These are phyloP conservation scores for Bipolaris bicolor DNA, from an alignment of 2,329 filamentous ascomycete species.

Conservation along the genomic window DNA sequence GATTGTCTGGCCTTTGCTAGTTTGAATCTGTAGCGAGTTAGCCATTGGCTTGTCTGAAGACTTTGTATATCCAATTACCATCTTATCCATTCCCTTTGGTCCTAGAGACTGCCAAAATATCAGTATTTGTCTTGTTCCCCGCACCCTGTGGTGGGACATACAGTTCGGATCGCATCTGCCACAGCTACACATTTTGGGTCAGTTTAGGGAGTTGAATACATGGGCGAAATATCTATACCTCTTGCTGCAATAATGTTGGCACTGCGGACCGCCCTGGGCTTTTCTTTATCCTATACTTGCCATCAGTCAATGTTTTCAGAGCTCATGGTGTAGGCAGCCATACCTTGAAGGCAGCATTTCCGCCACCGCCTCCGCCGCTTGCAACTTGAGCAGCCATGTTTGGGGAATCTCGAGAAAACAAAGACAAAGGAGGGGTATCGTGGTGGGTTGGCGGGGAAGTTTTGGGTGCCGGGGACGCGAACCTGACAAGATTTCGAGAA, in stretches of 20 bases:
- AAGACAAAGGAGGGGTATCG: conserved; percentile 28
- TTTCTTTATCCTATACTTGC: conserved; percentile 77
- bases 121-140: conserved; percentile 31
- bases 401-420: conserved; percentile 10
- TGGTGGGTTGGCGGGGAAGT: conserved; percentile 28
- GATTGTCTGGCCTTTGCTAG: conserved; percentile 93
- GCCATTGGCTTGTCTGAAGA: not conserved
- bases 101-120: conserved; percentile 71
- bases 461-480: conserved; percentile 34
- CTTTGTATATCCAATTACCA: conserved; percentile 59
- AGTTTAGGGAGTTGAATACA: conserved; percentile 26
- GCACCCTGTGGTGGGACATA: conserved; percentile 48
- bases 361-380: conserved; percentile 52
- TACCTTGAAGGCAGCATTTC: conserved; percentile 72
- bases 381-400: conserved; percentile 46
- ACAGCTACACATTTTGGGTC: conserved; percentile 67
- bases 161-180: conserved; percentile 93
- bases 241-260: conserved; percentile 96
- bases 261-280: conserved; percentile 94
- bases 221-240: conserved; percentile 63
- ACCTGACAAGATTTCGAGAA: conserved; percentile 33
- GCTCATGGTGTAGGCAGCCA: conserved; percentile 3
- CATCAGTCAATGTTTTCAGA: conserved; percentile 50
- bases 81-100: conserved; percentile 98
- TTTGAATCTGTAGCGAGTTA: conserved; percentile 71